Evolutionary conservation across 106 monocot species (phyloP).

Genomic region (Xerophyta viscosa): DNA sequence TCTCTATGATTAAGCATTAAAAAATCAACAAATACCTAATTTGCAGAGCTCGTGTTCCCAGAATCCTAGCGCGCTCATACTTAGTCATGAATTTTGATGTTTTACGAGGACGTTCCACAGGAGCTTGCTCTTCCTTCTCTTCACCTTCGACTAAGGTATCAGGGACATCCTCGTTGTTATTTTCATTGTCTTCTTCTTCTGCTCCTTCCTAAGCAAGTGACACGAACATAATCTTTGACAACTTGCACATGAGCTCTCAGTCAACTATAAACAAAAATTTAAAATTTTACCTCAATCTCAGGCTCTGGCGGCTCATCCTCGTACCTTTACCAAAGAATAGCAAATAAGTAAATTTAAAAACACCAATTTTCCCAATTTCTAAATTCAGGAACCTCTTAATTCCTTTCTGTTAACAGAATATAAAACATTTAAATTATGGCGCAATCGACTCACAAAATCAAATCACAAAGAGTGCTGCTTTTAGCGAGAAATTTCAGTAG

Average conservation of each 20-base stretch:
- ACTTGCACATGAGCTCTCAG: too few relatives aligned
- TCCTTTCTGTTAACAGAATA: too few relatives aligned
- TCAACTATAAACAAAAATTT: too few relatives aligned
- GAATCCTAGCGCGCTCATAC: constrained; percentile 70
- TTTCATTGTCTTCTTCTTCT: constrained; percentile 60
- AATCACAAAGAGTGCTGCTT: too few relatives aligned
- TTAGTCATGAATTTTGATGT: constrained; percentile 84
- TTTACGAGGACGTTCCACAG: constrained; percentile 38
- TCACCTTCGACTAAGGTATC: constrained; percentile 56
- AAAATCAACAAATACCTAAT: constrained; percentile 39
- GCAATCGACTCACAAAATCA: too few relatives aligned
- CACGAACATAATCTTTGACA: too few relatives aligned
- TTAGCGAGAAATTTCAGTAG: too few relatives aligned
- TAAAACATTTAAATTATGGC: too few relatives aligned
- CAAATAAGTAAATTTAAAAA: too few relatives aligned
- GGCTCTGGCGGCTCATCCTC: constrained; percentile 97
- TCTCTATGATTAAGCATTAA: background rate
- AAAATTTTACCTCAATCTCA: constrained; percentile 61
- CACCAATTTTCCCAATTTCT: background rate
- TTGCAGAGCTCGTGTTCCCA: constrained; percentile 76
- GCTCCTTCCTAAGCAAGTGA: constrained; percentile 75
- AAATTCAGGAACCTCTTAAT: too few relatives aligned
- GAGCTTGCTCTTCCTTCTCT: constrained; percentile 36
- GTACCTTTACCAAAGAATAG: constrained; percentile 34
- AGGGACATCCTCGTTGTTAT: constrained; percentile 67